Evolutionary conservation across 192 early-diverging fungal species (phyloP).

Genomic region (Neocallimastix lanati): DNA sequence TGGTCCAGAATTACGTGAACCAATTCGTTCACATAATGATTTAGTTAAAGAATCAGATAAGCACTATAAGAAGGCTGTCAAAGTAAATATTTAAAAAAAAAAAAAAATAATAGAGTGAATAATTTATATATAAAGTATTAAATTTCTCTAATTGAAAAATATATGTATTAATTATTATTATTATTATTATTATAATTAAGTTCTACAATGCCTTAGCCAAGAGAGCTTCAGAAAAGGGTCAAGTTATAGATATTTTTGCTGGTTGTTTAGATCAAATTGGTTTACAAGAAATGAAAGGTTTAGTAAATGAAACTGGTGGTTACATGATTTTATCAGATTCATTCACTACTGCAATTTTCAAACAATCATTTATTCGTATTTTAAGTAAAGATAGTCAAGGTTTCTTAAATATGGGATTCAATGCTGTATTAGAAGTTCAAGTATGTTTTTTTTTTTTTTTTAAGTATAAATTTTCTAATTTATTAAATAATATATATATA

Average conservation of each 20-base stretch:
- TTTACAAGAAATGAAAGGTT: conserved; percentile 84
- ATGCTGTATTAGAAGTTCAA: conserved; percentile 89
- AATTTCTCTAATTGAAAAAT: no score
- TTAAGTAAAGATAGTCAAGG: conserved; percentile 83
- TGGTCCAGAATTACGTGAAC: conserved; percentile 73
- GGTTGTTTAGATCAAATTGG: conserved; percentile 97
- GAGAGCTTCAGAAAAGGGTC: conserved; percentile 69
- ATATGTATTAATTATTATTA: not conserved
- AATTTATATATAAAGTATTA: not conserved
- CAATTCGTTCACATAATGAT: conserved; percentile 94
- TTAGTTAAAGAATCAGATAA: conserved; percentile 86
- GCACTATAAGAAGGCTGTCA: conserved; percentile 81
- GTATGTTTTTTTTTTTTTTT: conserved; percentile 11
- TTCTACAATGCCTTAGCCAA: conserved; percentile 81
- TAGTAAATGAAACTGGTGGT: conserved; percentile 78
- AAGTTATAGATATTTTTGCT: conserved; percentile 89
- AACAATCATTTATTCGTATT: conserved; percentile 87
- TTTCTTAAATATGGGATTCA: conserved; percentile 88
- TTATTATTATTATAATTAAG: conserved; percentile 11
- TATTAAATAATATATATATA: no score
- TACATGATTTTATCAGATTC: conserved; percentile 89
- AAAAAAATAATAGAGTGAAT: not conserved
- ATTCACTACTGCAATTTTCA: conserved; percentile 90
- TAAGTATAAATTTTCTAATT: no score
- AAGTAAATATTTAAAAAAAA: conserved; percentile 20